Conservation (phyloP, 176 grass and related monocot genomes). For the Oryza coarctata region DNA sequence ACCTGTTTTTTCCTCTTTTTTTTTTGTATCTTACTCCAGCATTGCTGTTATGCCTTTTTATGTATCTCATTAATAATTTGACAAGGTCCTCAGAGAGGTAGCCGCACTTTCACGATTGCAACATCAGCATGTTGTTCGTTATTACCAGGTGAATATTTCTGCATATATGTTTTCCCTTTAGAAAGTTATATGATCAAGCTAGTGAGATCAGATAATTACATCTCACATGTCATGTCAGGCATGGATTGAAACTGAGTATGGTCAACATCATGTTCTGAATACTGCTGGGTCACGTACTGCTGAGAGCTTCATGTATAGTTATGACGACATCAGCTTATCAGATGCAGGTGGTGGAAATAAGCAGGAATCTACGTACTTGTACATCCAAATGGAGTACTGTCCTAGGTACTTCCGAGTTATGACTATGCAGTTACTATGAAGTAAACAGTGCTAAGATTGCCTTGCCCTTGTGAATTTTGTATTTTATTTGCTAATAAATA, state of each 20-base stretch:
- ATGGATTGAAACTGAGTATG: conserved; percentile 97
- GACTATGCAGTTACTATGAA: neutral
- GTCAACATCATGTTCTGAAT: conserved; percentile 59
- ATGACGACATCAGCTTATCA: conserved; percentile 54
- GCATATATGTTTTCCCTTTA: conserved; percentile 24
- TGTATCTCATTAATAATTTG: conserved; percentile 55
- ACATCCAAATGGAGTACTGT: conserved; percentile 99
- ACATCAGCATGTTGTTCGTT: conserved; percentile 97
- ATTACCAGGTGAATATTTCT: conserved; percentile 73
- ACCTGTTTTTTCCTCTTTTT: conserved; percentile 19
- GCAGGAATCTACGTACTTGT: conserved; percentile 88
- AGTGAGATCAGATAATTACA: conserved; percentile 26
- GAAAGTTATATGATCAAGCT: conserved; percentile 22
- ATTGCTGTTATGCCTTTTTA: conserved; percentile 34
- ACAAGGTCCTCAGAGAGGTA: conserved; percentile 92
- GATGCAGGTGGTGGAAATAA: conserved; percentile 63
- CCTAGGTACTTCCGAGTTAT: conserved; percentile 41
- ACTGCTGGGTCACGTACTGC: conserved; percentile 52
- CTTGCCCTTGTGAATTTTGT: neutral
- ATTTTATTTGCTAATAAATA: neutral
- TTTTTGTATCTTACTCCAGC: conserved; percentile 10
- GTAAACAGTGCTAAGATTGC: neutral
- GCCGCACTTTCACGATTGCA: conserved; percentile 88
- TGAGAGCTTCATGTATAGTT: conserved; percentile 67
- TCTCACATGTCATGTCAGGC: conserved; percentile 47